Base-by-base conservation (phyloP, 192 early-diverging fungal species). In the Pecoramyces ruminantium region DNA sequence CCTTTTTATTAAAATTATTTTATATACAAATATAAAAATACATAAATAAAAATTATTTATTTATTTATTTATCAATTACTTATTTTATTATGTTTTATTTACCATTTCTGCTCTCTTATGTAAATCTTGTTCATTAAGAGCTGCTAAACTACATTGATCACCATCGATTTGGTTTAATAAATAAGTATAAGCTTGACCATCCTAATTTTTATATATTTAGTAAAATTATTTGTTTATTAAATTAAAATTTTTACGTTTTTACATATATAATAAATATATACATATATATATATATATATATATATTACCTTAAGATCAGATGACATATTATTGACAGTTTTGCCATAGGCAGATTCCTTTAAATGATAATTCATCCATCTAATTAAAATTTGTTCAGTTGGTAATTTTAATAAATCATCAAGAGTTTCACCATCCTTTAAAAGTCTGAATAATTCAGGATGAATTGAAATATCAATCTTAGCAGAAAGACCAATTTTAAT, bases 401-500 rank as follows among this genome's bases (percentile, higher is more conserved):
- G 82, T 51, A 86, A 30, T 0, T 30, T 79, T 27, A 86, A 77
- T 38, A 86, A 34, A 13, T 78, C 27, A 25, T 38, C 81, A 80
- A 86, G 77, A 21, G 58, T 83, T 78, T 86, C 85, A 29, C 83
- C 83, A 21, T 83, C 82, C 28, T 67, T 30, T 30, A 86, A 79
- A 38, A 86, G 80, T 38, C 84, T 77, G 28, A 86, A 80, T n/a
- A 86, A 81, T 78, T 86, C 84, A 27, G 84, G 83, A 79, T 86
- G 85, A 4, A 34, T 28, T 4, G 80, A 77, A 18, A 86, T 30
- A 39, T 86, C 51, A 67, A 67, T 67, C 25, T 67, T 98, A 83
- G 94, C 94, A 82, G 94, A 89, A 81, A 99, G 87, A 79, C 97
- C 96, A 80, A 96, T 94, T 87, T 98, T 99, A 88, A 99, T 99